Base-by-base conservation (phyloP, 441 rosid species). In the Viola pubescens region DNA sequence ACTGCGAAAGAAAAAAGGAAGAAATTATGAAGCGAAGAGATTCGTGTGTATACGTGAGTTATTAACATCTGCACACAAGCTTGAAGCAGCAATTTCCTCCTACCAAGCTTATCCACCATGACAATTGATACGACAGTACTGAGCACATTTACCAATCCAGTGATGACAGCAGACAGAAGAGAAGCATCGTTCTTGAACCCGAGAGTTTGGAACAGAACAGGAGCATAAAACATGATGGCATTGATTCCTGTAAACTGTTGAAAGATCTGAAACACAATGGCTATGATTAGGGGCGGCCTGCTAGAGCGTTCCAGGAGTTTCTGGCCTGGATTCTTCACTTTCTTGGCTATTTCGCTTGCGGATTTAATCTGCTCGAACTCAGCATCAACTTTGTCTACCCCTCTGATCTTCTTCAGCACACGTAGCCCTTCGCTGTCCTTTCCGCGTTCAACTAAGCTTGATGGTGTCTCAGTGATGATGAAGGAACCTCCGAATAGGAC, bases 211-310 rank as follows among this genome's bases (percentile, higher is more conserved):
- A 84, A 84, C 68, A 87, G 66, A 40, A 84, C 78, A 2, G 85
- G 88, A 0, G 95, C 83, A 11, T 85, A 87, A 49, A 81, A 87
- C 89, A 85, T 77, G 39, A 81, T 81, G 46, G 91, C 86, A 38
- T 85, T 82, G 70, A 85, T 87, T 55, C 91, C 85, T 3, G 86
- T 81, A 48, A 82, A 77, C 64, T 85, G 86, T 63, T 81, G 86
- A 14, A 80, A 81, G 5, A 81, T 55, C 63, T 84, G 85, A 7
- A 84, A 12, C 65, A 61, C 1, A 5, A 82, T 48, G 1, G 62
- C 81, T 0, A 80, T 82, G 9, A 77, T 58, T 2, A 77, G 67
- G 9, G 73, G 84, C 9, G 87, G 84, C 51, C 60, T 51, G 71
- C 81, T 78, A 9, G 62, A 43, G 0, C 12, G 58, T 46, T 72